Evolutionary conservation across 2,329 filamentous ascomycete species (phyloP), one percentile per base, ranked within the genome.

Genomic region (Cercospora sesami): DNA sequence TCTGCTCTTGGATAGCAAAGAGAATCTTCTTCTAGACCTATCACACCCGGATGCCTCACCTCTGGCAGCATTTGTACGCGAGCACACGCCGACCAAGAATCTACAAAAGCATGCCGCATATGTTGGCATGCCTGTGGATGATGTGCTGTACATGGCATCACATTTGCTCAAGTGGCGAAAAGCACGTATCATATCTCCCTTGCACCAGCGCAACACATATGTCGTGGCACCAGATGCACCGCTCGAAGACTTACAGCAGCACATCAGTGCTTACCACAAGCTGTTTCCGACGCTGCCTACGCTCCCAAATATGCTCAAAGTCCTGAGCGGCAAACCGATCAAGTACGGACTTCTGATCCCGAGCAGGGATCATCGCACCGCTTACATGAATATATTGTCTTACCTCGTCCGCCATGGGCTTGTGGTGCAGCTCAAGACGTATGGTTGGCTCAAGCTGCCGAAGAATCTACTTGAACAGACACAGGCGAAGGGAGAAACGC

Each of bases 141-240:
- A 96, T 73, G 90, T 98, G 70, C 90, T 94, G 71, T 90, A 92
- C 73, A 91, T 96, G 70, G 93, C 94, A 9, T 91, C 92, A 67
- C 95, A 98, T 81, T 90, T 99, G 70, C 93, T 98, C 69, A 96
- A 96, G 81, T 98, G 94, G 94, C 90, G 95, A 26, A 90, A 94
- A 66, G 95, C 94, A 58, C 91, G 96, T 68, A 91, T 94, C 16
- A 94, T 98, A 48, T 91, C 93, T 4, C 95, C 95, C 0, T 86
- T 99, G 5, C 93, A 97, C 76, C 91, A 91, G 53, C 87, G 94
- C 59, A 94, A 98, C 77, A 91, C 90, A 10, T 99, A 98, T 79
- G 91, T 98, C 36, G 87, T 97, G 30, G 96, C 92, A 1, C 94
- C 94, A 0, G 96, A 96, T 77, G 93, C 93, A 69, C 90, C 97